Evolutionary conservation across 2,329 filamentous ascomycete species (phyloP).

Genomic region (Aureobasidium vineae): DNA sequence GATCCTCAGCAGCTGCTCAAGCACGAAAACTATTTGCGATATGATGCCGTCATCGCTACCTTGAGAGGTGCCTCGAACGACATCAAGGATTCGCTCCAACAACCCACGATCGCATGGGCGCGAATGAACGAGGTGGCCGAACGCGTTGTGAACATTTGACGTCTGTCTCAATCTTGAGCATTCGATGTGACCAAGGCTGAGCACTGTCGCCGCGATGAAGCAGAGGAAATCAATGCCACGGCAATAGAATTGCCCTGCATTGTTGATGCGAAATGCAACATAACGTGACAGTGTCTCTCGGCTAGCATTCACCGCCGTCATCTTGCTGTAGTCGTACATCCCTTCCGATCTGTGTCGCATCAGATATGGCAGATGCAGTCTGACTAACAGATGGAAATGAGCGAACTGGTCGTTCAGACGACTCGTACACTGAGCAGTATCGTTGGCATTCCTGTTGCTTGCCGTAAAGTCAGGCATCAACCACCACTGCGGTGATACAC

Average conservation of each 20-base stretch:
- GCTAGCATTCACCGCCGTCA: conserved; percentile 5
- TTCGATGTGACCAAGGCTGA: conserved; percentile 1
- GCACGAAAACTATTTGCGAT: background rate
- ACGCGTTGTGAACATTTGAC: background rate
- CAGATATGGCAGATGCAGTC: conserved; percentile 4
- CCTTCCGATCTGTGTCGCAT: background rate
- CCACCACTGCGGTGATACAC: background rate
- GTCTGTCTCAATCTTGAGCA: background rate
- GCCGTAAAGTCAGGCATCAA: background rate
- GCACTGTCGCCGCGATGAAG: background rate
- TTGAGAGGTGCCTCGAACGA: background rate
- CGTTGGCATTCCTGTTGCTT: background rate
- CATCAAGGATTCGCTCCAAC: background rate
- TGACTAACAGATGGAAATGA: conserved; percentile 1
- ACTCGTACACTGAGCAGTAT: background rate
- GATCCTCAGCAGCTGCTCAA: conserved; percentile 1
- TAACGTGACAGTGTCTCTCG: background rate
- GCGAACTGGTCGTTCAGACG: background rate
- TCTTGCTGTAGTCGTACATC: background rate
- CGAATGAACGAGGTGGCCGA: background rate
- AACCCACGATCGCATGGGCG: background rate
- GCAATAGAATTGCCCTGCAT: background rate
- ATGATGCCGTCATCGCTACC: background rate
- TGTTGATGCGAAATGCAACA: background rate
- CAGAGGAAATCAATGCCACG: background rate